These are phyloP conservation scores for Bipolaris cookei DNA, from an alignment of 2,329 filamentous ascomycete species.

Conservation along the genomic window DNA sequence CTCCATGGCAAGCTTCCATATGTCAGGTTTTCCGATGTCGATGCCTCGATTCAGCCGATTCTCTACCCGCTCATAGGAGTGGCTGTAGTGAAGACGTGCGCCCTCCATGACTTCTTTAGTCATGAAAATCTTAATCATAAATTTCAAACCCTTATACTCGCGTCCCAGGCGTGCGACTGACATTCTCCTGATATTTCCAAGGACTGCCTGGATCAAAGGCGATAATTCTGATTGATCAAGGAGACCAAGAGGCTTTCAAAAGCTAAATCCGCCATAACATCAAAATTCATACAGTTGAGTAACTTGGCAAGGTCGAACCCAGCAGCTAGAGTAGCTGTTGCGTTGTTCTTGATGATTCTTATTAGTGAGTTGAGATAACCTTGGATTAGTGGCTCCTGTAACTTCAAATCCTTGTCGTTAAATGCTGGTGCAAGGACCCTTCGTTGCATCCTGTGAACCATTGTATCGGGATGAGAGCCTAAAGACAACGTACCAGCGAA, in stretches of 20 bases:
- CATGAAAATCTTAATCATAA: neutral
- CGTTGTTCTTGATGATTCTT: neutral
- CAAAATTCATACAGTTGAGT: neutral
- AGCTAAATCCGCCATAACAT: slow-evolving; percentile 35
- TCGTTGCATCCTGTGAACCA: neutral
- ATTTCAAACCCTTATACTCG: neutral
- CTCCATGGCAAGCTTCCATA: slow-evolving; percentile 48
- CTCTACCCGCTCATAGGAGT: slow-evolving; percentile 6
- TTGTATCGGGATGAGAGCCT: neutral
- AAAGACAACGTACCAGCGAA: neutral
- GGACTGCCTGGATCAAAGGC: slow-evolving; percentile 38
- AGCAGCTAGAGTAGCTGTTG: neutral
- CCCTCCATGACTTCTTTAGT: slow-evolving; percentile 9
- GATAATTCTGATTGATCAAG: slow-evolving; percentile 25
- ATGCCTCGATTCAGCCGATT: slow-evolving; percentile 1
- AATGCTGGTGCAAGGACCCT: slow-evolving; percentile 42
- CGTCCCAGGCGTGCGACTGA: too few relatives aligned
- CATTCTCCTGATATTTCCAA: slow-evolving; percentile 19
- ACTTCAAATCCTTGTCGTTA: slow-evolving; percentile 42
- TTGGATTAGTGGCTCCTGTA: slow-evolving; percentile 45
- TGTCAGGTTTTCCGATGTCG: slow-evolving; percentile 37
- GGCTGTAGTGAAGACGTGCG: slow-evolving; percentile 15
- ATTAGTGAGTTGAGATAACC: slow-evolving; percentile 35
- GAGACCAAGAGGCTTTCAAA: slow-evolving; percentile 37
- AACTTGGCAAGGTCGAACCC: neutral